Conservation (phyloP, 2,329 filamentous ascomycete species). For the Colletotrichum australisinense region DNA sequence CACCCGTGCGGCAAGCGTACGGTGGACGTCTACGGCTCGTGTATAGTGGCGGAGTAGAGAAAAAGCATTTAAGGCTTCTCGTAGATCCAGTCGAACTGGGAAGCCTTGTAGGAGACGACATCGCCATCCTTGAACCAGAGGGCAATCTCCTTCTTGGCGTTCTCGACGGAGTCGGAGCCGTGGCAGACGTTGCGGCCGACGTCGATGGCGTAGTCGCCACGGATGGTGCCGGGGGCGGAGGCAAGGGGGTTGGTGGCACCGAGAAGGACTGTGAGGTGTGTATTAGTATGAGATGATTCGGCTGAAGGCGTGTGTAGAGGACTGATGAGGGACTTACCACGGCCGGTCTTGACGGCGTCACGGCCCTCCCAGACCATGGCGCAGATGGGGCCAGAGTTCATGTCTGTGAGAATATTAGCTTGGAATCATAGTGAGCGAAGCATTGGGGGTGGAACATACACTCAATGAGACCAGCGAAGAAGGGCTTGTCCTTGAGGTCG, state of each 20-base stretch:
- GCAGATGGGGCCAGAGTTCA: constrained; percentile 95
- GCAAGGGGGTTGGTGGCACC: constrained; percentile 98
- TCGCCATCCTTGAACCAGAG: constrained; percentile 97
- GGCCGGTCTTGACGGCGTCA: constrained; percentile 99
- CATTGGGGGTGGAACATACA: constrained; percentile 67
- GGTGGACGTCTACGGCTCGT: constrained; percentile 3
- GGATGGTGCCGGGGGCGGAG: constrained; percentile 97
- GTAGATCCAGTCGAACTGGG: constrained; percentile 95
- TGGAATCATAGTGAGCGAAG: not conserved
- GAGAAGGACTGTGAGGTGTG: constrained; percentile 74
- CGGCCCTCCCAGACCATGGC: constrained; percentile 99
- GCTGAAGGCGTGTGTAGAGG: constrained; percentile 22
- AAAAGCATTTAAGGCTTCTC: constrained; percentile 76
- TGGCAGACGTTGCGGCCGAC: constrained; percentile 98
- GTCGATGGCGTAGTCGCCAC: constrained; percentile 87
- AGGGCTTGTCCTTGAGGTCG: constrained; percentile 92
- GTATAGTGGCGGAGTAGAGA: constrained; percentile 11
- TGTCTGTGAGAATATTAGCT: constrained; percentile 71
- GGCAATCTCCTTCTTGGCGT: constrained; percentile 99
- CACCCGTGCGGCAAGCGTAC: not conserved
- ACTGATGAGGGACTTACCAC: constrained; percentile 66
- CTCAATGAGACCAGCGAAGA: constrained; percentile 94
- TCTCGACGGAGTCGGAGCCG: constrained; percentile 98
- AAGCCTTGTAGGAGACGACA: constrained; percentile 84
- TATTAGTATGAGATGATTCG: constrained; percentile 37